Percentiles rank a stretch among this genome's conserved stretches.
phyloP scores from a whole-genome alignment of 2,329 filamentous ascomycete species.

The Ophiostoma novo-ulmi region DNA sequence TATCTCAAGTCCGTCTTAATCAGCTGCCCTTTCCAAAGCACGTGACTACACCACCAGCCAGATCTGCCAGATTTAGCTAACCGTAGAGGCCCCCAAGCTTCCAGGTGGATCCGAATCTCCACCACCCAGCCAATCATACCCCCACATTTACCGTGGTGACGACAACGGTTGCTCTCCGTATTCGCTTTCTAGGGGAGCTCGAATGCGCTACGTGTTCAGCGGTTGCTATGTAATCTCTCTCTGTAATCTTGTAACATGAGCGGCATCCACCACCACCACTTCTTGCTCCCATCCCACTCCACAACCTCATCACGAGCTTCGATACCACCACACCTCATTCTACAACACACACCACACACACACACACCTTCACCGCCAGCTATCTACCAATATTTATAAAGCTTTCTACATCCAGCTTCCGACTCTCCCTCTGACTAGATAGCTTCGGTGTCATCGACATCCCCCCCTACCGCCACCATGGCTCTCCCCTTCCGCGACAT shows the following conservation, averaged over 20 bases:
- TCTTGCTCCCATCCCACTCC: neutral
- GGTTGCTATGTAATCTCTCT: conserved; percentile 8
- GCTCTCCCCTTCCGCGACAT: conserved; percentile 82
- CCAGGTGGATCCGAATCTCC: neutral
- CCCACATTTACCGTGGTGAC: conserved; percentile 12
- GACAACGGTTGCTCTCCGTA: conserved; percentile 16
- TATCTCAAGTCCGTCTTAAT: neutral
- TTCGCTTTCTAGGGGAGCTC: conserved; percentile 1
- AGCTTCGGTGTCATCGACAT: conserved; percentile 6
- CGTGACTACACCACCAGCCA: neutral
- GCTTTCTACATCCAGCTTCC: neutral
- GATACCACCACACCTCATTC: neutral
- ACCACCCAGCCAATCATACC: neutral
- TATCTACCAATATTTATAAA: neutral
- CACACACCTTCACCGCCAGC: neutral
- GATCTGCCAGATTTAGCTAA: neutral
- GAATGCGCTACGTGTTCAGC: conserved; percentile 21
- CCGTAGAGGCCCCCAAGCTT: neutral
- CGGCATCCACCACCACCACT: neutral
- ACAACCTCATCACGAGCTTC: neutral
- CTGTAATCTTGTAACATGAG: neutral
- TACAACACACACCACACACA: neutral
- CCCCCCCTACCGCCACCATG: conserved; percentile 30
- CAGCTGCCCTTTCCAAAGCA: neutral
- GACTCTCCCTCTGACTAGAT: neutral